Conservation (phyloP, 805 yeast genomes). For the Myxozyma sirexii region DNA sequence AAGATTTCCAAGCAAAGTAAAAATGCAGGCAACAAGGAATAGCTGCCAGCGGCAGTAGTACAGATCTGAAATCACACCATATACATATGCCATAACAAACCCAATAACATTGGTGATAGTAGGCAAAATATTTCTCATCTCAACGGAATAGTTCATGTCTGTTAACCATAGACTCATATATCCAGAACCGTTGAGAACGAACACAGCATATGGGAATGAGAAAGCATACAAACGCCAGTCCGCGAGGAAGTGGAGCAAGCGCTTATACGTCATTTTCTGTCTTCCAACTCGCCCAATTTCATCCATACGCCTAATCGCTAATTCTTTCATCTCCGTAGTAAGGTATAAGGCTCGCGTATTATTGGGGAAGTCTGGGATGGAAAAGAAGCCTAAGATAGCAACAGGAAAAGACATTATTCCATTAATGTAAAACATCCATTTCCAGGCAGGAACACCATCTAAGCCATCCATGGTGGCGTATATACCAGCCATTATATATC, state of each 20-base stretch:
- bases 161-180: constrained; percentile 43
- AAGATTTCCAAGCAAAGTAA: constrained; percentile 51
- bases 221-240: constrained; percentile 17
- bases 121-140: constrained; percentile 42
- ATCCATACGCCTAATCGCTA: constrained; percentile 21
- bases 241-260: constrained; percentile 1
- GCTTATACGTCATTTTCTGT: constrained; percentile 15
- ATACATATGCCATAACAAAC: constrained; percentile 38
- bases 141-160: constrained; percentile 29
- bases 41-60: constrained; percentile 48
- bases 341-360: constrained; percentile 23
- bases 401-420: constrained; percentile 62
- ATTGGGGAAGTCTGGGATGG: constrained; percentile 57
- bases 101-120: constrained; percentile 43
- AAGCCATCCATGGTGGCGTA: constrained; percentile 52
- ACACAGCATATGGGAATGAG: neutral
- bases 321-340: constrained; percentile 8
- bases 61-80: constrained; percentile 41
- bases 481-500: constrained; percentile 64
- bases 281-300: constrained; percentile 17
- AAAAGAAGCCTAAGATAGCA: constrained; percentile 48
- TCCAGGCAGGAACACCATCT: constrained; percentile 64
- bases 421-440: constrained; percentile 73
- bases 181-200: constrained; percentile 1
- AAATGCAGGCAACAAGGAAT: constrained; percentile 50